phyloP scores from a whole-genome alignment of 768 basidiomycete genomes.

The Boletus edulis region DNA sequence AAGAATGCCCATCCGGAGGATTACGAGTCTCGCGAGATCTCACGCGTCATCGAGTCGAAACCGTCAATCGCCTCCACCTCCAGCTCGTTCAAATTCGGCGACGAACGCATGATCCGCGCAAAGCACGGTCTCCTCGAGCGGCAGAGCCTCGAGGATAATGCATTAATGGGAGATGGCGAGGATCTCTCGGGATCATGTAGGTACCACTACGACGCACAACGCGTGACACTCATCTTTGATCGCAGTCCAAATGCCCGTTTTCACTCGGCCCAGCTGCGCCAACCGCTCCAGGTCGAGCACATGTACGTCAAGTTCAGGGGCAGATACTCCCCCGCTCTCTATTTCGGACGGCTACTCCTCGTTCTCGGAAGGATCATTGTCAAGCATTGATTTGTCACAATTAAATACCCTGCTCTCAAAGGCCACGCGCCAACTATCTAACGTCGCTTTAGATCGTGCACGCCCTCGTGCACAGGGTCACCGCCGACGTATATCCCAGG shows the following conservation, averaged over 20 bases:
- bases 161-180: slow-evolving; percentile 64
- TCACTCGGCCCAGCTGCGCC: slow-evolving; percentile 54
- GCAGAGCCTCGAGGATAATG: slow-evolving; percentile 66
- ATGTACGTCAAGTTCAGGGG: slow-evolving; percentile 63
- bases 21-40: slow-evolving; percentile 39
- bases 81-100: slow-evolving; percentile 58
- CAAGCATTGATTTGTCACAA: slow-evolving; percentile 70
- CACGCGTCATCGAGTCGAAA: slow-evolving; percentile 51
- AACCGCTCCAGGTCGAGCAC: slow-evolving; percentile 65
- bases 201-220: slow-evolving; percentile 20
- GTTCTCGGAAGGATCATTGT: slow-evolving; percentile 69
- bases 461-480: slow-evolving; percentile 56
- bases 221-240: neutral
- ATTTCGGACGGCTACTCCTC: slow-evolving; percentile 65
- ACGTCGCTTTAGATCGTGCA: slow-evolving; percentile 37
- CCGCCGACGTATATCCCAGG: slow-evolving; percentile 65
- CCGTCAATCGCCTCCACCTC: slow-evolving; percentile 66
- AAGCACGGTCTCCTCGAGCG: slow-evolving; percentile 59
- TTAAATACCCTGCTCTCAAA: slow-evolving; percentile 57
- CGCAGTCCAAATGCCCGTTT: slow-evolving; percentile 52
- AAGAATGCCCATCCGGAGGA: slow-evolving; percentile 11
- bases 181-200: slow-evolving; percentile 51
- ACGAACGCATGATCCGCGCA: slow-evolving; percentile 66
- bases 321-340: slow-evolving; percentile 70
- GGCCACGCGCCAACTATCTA: slow-evolving; percentile 49